Conservation (phyloP, 768 basidiomycete genomes). For the Leccinum aurantiacum region DNA sequence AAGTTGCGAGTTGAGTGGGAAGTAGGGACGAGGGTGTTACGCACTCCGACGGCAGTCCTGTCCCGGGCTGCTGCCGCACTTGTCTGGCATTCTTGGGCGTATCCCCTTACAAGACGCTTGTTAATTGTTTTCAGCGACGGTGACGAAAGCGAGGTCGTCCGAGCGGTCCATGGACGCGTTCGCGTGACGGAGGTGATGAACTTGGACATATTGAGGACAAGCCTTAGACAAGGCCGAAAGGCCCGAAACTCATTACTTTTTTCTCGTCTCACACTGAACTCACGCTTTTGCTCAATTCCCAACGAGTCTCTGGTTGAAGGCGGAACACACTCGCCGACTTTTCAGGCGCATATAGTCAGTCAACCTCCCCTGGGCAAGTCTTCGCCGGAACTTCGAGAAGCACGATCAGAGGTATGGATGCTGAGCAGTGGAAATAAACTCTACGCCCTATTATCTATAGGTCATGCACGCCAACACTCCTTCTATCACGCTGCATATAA, state of each 20-base stretch:
- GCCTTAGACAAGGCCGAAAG: neutral
- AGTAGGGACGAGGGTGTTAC: neutral
- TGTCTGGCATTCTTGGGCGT: constrained; percentile 21
- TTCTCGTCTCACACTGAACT: neutral
- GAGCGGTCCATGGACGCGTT: constrained; percentile 16
- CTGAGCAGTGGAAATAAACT: neutral
- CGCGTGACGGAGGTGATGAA: constrained; percentile 22
- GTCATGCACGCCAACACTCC: neutral
- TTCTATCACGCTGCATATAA: neutral
- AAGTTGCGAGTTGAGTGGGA: neutral
- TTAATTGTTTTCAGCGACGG: neutral
- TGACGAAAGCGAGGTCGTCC: constrained; percentile 5
- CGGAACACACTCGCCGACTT: neutral
- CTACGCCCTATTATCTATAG: neutral
- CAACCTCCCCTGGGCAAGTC: neutral
- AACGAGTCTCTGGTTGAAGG: neutral
- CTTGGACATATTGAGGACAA: constrained; percentile 19
- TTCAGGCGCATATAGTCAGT: neutral
- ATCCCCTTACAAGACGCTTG: constrained; percentile 10
- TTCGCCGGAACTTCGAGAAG: no score
- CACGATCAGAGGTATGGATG: neutral
- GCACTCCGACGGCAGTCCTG: constrained; percentile 36
- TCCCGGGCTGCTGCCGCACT: constrained; percentile 32
- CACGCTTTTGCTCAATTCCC: neutral
- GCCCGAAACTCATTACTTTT: neutral